Evolutionary conservation across 768 basidiomycete genomes (phyloP), one percentile per base, ranked within the genome.

Genomic region (Dictyophora rubrovolvata): DNA sequence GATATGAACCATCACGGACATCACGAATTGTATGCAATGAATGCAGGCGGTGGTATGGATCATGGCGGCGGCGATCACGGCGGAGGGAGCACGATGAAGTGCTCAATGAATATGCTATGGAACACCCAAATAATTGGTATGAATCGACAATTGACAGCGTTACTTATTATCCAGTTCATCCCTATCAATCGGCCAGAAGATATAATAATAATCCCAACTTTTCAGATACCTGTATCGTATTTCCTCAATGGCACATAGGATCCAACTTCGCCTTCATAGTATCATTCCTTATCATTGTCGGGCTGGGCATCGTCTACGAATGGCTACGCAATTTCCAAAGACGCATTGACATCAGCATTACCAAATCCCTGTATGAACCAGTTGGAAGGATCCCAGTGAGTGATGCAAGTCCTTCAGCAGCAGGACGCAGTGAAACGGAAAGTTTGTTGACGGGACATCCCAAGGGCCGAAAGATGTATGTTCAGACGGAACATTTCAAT

Each of bases 51-150:
- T 17, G 61, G 77, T 67, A 56, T 56, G 54, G 54, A 51, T 48
- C 55, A 56, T 34, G 59, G 54, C 59, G 37, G 36, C n/a, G 36
- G 33, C 17, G 23, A n/a, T 17, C 80, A 77, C 77, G 75, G 73
- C 55, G 74, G 73, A 72, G 71, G 69, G 18, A 70, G 75, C 0
- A 42, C 10, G 42, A 42, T 42, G 42, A 76, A 64, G 63, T 92
- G 89, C 69, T 72, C 80, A 8, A 86, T 87, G 83, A 73, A 88
- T 70, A 92, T 92, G 89, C 81, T 92, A 65, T 91, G 88, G 84
- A 90, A 90, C 72, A 86, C 86, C 42, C 81, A 90, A 57, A 79
- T 89, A 65, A 71, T 83, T 33, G 57, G 57, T 49, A 52, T 49
- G 56, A 28, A 12, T 34, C 33, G n/a, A 28, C 28, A 28, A 28